Evolutionary conservation across 192 early-diverging fungal species (phyloP), one percentile per base, ranked within the genome.

Genomic region (Fimicolochytrium jonesii): DNA sequence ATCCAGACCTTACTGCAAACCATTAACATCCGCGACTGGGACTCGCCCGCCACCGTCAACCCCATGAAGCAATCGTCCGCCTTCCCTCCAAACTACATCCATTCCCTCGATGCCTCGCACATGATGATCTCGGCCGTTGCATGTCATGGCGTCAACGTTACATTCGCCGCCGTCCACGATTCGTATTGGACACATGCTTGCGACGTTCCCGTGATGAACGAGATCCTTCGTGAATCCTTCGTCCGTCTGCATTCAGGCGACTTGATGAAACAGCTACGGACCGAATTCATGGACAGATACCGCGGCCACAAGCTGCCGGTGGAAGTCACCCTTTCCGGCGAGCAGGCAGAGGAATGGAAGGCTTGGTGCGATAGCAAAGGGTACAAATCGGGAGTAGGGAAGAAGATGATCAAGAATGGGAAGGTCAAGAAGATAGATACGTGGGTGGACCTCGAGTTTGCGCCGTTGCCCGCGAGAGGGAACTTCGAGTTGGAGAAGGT

Each of bases 51-150:
- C 28, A 90, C 93, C 18, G 92, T 96, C 25, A 92, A 98, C 77
- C 68, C 86, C 13, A 79, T 80, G 53, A 98, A 96, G 78, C 95
- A 98, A 69, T 86, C 88, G 37, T 90, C 90, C 1, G 95, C 95
- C 1, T 98, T 98, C 80, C 95, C 95, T 35, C 95, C 95, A 26
- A 98, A 98, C 80, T 98, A 92, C 78, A 91, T 98, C 68, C 95
- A 98, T 73, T 95, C 92, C 3, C 78, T 98, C 25, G 95, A 98
- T 72, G 95, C 95, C 0, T 86, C 92, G 22, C 95, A 98, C 66
- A 98, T 98, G 95, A 80, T 94, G 60, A 82, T 96, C 71, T 91
- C 93, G 17, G 93, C 95, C 26, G 78, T 92, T 28, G 84, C 82
- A 56, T 96, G 93, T 78, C 82, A 91, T 42, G 68, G 77, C 34